Evolutionary conservation across 2,329 filamentous ascomycete genomes (phyloP), one percentile per base, ranked within the genome.

Genomic region (Colletotrichum filicis): DNA sequence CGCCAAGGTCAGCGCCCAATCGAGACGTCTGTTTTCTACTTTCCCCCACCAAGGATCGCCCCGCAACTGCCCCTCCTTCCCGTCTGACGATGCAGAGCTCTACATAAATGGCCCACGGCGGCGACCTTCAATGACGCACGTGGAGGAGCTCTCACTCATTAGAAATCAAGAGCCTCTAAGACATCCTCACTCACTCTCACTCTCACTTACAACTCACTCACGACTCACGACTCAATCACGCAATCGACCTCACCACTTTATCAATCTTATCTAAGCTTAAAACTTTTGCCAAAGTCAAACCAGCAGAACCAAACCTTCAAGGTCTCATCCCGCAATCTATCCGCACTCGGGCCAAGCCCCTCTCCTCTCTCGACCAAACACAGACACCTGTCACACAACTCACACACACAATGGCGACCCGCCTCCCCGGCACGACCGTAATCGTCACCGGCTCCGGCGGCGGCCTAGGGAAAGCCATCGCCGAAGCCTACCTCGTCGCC

Each of bases 391-490:
- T 55, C 58, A 60, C 26, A 60, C 60, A 62, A 12, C 59, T 35
- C 32, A n/a, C 9, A 8, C 37, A 26, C 35, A 46, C 22, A 26
- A 65, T 56, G 49, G 58, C 68, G 60, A 62, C 66, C 60, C 65
- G 66, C 24, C 71, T 71, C n/a, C 70, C 67, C 37, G 68, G 71
- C 62, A 82, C 79, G 26, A 79, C 78, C 1, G 78, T 77, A 55
- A 75, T 82, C 57, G 76, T 83, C 32, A 82, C 81, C 22, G 81
- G 81, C 55, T 79, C 76, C 11, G 79, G 76, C 9, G 77, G 79
- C 57, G 81, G 81, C 5, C 76, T 83, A 22, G 81, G 82, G 60
- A 77, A 77, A 57, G 70, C 66, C 73, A 79, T 82, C 30, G 80
- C 80, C 37, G 76, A 77, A 24, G 76, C 74, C 55, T 81, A 79